Evolutionary conservation across 768 basidiomycete species (phyloP).

Genomic region (Phanerochaete sordida): DNA sequence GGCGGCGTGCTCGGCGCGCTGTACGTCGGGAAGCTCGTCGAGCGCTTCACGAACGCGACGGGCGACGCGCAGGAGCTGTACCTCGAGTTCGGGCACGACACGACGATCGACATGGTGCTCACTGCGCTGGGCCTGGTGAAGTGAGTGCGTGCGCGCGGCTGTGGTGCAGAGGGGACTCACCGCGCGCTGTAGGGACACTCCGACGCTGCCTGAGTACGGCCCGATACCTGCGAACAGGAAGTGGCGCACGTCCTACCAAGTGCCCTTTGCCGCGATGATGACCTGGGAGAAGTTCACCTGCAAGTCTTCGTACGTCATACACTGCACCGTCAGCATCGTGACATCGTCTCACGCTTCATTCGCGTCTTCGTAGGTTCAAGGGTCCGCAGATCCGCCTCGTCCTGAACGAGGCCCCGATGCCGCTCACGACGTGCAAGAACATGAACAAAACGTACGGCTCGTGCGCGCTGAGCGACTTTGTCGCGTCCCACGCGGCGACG

Average conservation of each 20-base stretch:
- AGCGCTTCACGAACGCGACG: constrained; percentile 35
- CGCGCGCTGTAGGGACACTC: constrained; percentile 25
- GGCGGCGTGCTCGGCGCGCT: constrained; percentile 37
- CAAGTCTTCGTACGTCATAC: constrained; percentile 19
- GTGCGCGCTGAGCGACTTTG: constrained; percentile 36
- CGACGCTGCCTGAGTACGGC: constrained; percentile 26
- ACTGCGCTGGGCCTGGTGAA: constrained; percentile 36
- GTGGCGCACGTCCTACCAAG: constrained; percentile 36
- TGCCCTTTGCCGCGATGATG: constrained; percentile 43
- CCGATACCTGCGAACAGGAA: constrained; percentile 26
- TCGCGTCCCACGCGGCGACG: constrained; percentile 24
- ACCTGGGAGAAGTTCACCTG: constrained; percentile 41
- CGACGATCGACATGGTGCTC: constrained; percentile 35
- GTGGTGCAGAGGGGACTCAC: not conserved
- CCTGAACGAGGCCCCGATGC: constrained; percentile 38
- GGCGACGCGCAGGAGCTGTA: constrained; percentile 31
- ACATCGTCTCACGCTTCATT: not conserved
- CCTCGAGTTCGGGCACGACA: constrained; percentile 42
- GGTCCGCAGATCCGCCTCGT: constrained; percentile 39
- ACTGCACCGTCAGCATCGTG: not conserved
- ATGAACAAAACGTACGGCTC: constrained; percentile 31
- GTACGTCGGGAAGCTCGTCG: constrained; percentile 36
- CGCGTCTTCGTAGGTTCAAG: constrained; percentile 19
- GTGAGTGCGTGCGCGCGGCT: constrained; percentile 17
- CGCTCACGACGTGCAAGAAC: constrained; percentile 32